Base-by-base conservation (phyloP, 345 rosid genomes). In the Raphanus sativus region DNA sequence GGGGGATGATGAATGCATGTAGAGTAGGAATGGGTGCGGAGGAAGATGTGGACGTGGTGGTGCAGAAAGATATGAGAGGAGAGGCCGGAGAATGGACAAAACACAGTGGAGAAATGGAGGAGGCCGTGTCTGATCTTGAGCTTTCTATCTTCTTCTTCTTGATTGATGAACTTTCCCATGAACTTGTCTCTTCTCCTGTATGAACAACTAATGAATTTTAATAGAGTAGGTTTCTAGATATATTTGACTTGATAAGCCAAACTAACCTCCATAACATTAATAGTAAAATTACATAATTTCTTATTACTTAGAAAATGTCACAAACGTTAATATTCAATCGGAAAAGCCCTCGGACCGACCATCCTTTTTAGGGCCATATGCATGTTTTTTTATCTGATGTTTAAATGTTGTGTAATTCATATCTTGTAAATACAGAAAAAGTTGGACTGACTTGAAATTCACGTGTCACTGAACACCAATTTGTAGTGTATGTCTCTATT, bases 91-190 rank as follows among this genome's bases (percentile, higher is more conserved):
- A 65, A 45, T 80, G 83, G 83, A 64, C 62, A 70, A 75, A 32
- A 48, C 64, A 70, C 16, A 58, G 80, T 40, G 79, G 62, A 24
- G 79, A 77, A 62, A 83, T 85, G 59, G 86, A 63, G 30, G 90
- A 89, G 56, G 78, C 83, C 0, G 93, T 82, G 12, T 17, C 80
- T 5, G 84, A 86, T 83, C 81, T 90, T 2, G 97, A 92, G 55
- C 60, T 82, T 26, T 84, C 85, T 8, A 82, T 90, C 40, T 86
- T 87, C 48, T 78, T 81, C 12, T 70, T 77, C 33, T 70, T 92
- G 77, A 75, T 87, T 71, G 91, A 84, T 28, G 97, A 92, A 83
- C 33, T 92, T 55, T 77, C 86, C 0, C 75, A 73, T 26, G 89
- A 89, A 67, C 79, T 85, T 54, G 77, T 70, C 9, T 81, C 75